phyloP scores from a whole-genome alignment of 495 filamentous ascomycete species.

The Penicillium taxi region DNA sequence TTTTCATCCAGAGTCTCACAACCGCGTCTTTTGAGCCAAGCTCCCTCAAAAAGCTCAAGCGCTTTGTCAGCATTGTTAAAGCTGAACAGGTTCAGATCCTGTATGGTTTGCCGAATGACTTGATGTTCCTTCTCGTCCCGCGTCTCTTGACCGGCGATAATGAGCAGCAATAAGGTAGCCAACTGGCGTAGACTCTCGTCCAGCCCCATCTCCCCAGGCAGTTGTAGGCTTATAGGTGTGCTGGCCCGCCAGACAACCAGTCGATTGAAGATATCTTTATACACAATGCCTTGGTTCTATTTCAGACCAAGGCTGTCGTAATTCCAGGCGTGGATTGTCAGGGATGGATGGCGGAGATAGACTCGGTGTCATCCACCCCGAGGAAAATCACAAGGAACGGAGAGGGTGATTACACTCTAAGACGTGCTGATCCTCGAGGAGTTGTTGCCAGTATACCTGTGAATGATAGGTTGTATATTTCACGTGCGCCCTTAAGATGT shows the following conservation, averaged over 20 bases:
- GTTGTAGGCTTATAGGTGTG: constrained; percentile 25
- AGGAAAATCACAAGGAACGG: constrained; percentile 36
- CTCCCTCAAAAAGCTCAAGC: constrained; percentile 26
- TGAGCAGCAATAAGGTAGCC: constrained; percentile 33
- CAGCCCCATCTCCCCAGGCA: constrained; percentile 27
- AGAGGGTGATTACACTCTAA: constrained; percentile 33
- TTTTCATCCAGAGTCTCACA: constrained; percentile 34
- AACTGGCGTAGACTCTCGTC: constrained; percentile 33
- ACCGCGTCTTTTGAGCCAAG: constrained; percentile 32
- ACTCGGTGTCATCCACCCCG: constrained; percentile 34
- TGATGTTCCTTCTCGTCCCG: constrained; percentile 27
- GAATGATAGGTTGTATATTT: constrained; percentile 33
- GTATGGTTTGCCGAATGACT: constrained; percentile 31
- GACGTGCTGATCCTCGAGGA: constrained; percentile 25
- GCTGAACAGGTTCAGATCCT: constrained; percentile 28
- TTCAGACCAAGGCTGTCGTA: constrained; percentile 29
- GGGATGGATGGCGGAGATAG: constrained; percentile 15
- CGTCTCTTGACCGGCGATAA: constrained; percentile 32
- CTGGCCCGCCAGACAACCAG: constrained; percentile 29
- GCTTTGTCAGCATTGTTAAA: constrained; percentile 37
- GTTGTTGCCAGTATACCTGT: constrained; percentile 16
- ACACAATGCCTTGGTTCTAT: constrained; percentile 32
- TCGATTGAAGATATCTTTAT: constrained; percentile 24
- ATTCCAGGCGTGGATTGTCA: constrained; percentile 21
- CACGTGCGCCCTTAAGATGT: constrained; percentile 35